A percentile compares a stretch with the other conserved stretches of the same genome.
These are phyloP conservation scores for Seiridium cupressi DNA, from an alignment of 2,329 filamentous ascomycete species.

Conservation along the genomic window DNA sequence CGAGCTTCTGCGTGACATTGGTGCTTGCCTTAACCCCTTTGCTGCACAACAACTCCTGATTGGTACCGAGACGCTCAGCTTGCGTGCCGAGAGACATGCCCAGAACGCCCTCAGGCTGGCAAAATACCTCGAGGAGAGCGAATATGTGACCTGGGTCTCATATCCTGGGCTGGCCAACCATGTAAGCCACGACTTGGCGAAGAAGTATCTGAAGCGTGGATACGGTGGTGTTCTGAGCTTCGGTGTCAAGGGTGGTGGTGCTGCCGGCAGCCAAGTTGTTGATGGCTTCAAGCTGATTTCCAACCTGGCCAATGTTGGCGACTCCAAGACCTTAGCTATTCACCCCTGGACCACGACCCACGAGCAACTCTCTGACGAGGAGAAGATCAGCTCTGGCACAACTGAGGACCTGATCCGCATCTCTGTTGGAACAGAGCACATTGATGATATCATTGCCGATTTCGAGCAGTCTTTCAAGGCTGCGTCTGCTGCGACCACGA, in stretches of 20 bases:
- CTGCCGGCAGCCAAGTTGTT: conserved; percentile 83
- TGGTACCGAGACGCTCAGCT: conserved; percentile 83
- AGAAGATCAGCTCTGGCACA: conserved; percentile 77
- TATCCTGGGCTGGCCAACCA: conserved; percentile 88
- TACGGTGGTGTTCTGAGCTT: conserved; percentile 92
- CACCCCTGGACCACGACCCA: conserved; percentile 96
- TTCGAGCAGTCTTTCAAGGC: conserved; percentile 86
- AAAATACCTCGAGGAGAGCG: conserved; percentile 77
- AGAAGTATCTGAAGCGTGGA: conserved; percentile 81
- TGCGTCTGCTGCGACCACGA: conserved; percentile 43
- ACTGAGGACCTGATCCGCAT: conserved; percentile 92
- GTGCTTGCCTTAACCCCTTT: conserved; percentile 81
- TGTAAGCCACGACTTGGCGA: conserved; percentile 73
- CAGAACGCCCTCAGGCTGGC: conserved; percentile 80
- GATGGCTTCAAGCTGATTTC: conserved; percentile 94
- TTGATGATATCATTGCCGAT: conserved; percentile 95
- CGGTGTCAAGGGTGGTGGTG: conserved; percentile 84
- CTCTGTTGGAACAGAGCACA: conserved; percentile 93
- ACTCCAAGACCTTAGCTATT: conserved; percentile 92
- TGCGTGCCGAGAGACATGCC: conserved; percentile 84
- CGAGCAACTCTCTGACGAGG: conserved; percentile 79
- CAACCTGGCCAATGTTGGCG: conserved; percentile 93
- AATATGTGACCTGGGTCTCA: conserved; percentile 87
- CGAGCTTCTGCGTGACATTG: conserved; percentile 86
- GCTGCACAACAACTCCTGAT: conserved; percentile 89